Evolutionary conservation across 2,329 filamentous ascomycete species (phyloP).

Genomic region (Epichloe scottii): DNA sequence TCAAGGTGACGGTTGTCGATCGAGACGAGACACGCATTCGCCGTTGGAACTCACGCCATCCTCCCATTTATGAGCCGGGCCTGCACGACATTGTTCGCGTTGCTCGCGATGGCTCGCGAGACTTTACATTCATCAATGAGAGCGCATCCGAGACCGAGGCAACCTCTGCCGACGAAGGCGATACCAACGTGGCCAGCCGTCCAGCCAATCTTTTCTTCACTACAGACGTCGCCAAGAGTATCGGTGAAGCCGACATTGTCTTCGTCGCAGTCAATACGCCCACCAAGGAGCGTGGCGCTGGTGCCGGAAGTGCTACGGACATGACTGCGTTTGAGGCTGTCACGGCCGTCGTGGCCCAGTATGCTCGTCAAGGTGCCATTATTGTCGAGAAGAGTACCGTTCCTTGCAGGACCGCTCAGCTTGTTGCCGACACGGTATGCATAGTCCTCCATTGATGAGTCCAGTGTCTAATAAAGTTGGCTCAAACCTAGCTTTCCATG

Average conservation of each 20-base stretch:
- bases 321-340: constrained; percentile 62
- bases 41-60: constrained; percentile 59
- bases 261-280: constrained; percentile 71
- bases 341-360: constrained; percentile 51
- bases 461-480: neutral
- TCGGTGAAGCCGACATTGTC: constrained; percentile 58
- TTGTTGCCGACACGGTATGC: constrained; percentile 54
- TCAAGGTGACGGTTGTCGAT: constrained; percentile 66
- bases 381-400: constrained; percentile 77
- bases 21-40: constrained; percentile 51
- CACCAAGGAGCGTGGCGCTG: constrained; percentile 58
- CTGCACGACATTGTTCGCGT: constrained; percentile 55
- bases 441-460: neutral
- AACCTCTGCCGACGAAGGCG: constrained; percentile 19
- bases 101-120: constrained; percentile 44
- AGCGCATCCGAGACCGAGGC: constrained; percentile 19
- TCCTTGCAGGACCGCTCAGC: constrained; percentile 60
- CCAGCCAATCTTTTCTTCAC: constrained; percentile 62
- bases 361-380: constrained; percentile 54
- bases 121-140: constrained; percentile 28
- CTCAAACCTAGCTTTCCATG: constrained; percentile 33
- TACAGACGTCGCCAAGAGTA: constrained; percentile 47
- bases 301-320: constrained; percentile 59
- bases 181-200: constrained; percentile 29
- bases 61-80: constrained; percentile 67